A percentile compares a stretch with the other conserved stretches of the same genome.
These are phyloP conservation scores for Chytriomyces hyalinus DNA, from an alignment of 192 early-diverging fungal genomes.

Conservation along the genomic window DNA sequence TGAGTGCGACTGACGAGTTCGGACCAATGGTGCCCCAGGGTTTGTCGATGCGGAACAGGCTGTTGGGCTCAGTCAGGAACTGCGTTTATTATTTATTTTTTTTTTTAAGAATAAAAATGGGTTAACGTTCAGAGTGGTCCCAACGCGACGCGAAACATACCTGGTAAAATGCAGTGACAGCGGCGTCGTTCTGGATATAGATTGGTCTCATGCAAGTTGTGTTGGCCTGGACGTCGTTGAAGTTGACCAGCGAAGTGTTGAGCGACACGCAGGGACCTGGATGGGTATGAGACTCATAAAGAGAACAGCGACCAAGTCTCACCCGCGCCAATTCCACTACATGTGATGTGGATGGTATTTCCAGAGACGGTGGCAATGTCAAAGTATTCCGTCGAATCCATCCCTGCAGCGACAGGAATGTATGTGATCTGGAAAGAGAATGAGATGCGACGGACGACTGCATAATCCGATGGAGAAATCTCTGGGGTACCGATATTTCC, in stretches of 20 bases:
- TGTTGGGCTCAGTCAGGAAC: constrained; percentile 53
- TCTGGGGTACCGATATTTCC: constrained; percentile 42
- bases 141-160: constrained; percentile 10
- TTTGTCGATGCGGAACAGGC: constrained; percentile 61
- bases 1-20: constrained; percentile 57
- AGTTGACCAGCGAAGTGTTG: constrained; percentile 57
- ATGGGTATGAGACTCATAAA: background rate
- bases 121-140: background rate
- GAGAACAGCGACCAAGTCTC: background rate
- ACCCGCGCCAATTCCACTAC: constrained; percentile 53
- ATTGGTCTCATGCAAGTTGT: constrained; percentile 49
- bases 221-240: constrained; percentile 53
- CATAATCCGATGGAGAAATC: too few species aligned
- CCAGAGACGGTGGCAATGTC: constrained; percentile 65
- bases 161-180: constrained; percentile 52
- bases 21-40: constrained; percentile 54
- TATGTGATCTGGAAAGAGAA: constrained; percentile 45
- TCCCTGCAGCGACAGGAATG: constrained; percentile 52
- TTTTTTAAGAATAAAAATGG: too few species aligned
- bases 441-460: too few species aligned
- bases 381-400: constrained; percentile 61
- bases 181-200: constrained; percentile 52
- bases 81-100: background rate
- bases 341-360: constrained; percentile 53
- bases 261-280: constrained; percentile 54